phyloP scores from a whole-genome alignment of 1,284 basidiomycete genomes.

The Naganishia liquefaciens region DNA sequence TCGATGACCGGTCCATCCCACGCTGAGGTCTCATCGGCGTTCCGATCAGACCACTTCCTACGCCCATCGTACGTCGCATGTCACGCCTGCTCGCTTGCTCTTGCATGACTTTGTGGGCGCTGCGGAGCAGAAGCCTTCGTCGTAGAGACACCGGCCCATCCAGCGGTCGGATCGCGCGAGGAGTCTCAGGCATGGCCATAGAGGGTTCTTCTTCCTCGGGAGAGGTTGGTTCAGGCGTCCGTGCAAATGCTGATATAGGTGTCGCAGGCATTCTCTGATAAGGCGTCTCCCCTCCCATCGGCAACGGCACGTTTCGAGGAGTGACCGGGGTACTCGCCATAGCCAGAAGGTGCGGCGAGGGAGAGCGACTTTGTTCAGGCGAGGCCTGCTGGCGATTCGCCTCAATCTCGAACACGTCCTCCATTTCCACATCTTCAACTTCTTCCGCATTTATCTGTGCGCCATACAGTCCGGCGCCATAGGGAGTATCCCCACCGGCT shows the following conservation, averaged over 20 bases:
- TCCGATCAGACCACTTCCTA: conserved; percentile 42
- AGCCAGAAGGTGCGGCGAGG: conserved; percentile 13
- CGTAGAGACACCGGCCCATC: conserved; percentile 44
- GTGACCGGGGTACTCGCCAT: conserved; percentile 1
- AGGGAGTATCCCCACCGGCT: conserved; percentile 36
- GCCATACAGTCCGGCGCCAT: conserved; percentile 22
- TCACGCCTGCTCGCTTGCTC: conserved; percentile 31
- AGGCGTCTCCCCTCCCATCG: conserved; percentile 9
- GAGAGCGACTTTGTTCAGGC: conserved; percentile 15
- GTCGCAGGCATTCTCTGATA: conserved; percentile 9
- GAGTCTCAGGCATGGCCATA: conserved; percentile 37
- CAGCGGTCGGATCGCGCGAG: conserved; percentile 43
- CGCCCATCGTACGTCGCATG: conserved; percentile 37
- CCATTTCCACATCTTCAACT: conserved; percentile 30
- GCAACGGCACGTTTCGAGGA: conserved; percentile 20
- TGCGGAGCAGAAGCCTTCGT: conserved; percentile 47
- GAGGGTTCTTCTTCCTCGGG: conserved; percentile 1
- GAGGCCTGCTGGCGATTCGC: not conserved
- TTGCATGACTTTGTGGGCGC: conserved; percentile 49
- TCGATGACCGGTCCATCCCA: not conserved
- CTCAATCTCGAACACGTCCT: conserved; percentile 26
- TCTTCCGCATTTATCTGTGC: conserved; percentile 19
- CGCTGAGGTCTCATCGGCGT: conserved; percentile 7
- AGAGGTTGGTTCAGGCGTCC: conserved; percentile 19
- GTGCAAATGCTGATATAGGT: conserved; percentile 1